Percentiles rank a stretch among this genome's conserved stretches.
Conservation (phyloP, 495 filamentous ascomycete genomes). For the Massariosphaeria phaeospora region DNA sequence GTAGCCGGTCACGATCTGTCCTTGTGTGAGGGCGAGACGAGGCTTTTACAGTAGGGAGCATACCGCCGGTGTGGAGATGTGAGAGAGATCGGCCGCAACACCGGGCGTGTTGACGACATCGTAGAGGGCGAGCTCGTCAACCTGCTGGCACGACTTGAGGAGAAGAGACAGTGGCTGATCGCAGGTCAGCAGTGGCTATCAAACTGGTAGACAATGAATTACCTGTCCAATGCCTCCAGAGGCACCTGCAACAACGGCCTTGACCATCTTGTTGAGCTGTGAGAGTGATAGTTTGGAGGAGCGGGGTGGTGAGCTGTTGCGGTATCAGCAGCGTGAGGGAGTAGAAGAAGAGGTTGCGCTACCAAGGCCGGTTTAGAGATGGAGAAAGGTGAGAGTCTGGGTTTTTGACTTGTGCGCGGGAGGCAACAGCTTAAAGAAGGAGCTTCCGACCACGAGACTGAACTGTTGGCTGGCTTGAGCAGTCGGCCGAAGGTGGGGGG, state of each 20-base stretch:
- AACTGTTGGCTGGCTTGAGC: slow-evolving; percentile 13
- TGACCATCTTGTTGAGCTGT: slow-evolving; percentile 28
- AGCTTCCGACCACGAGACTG: slow-evolving; percentile 26
- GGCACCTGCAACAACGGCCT: slow-evolving; percentile 84
- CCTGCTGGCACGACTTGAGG: slow-evolving; percentile 76
- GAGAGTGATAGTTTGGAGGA: not conserved
- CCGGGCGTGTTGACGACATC: slow-evolving; percentile 99
- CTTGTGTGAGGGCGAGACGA: slow-evolving; percentile 21
- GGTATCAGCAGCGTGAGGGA: not conserved
- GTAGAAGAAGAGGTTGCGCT: not conserved
- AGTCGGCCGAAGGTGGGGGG: slow-evolving; percentile 12
- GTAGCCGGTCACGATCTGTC: slow-evolving; percentile 83
- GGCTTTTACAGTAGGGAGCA: slow-evolving; percentile 31
- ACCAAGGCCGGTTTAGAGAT: not conserved
- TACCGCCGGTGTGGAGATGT: slow-evolving; percentile 93
- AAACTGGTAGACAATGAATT: slow-evolving; percentile 10
- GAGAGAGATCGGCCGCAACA: slow-evolving; percentile 90
- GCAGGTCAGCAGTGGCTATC: slow-evolving; percentile 35
- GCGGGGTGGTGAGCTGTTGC: not conserved
- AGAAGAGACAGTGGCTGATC: slow-evolving; percentile 88
- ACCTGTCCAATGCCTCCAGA: slow-evolving; percentile 99
- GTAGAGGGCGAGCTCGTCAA: slow-evolving; percentile 91
- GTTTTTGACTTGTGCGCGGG: slow-evolving; percentile 2
- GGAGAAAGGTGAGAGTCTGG: not conserved
- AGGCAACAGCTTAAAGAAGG: slow-evolving; percentile 3